These are phyloP conservation scores for Aciculosporium take DNA, from an alignment of 2,329 filamentous ascomycete species.

Conservation along the genomic window DNA sequence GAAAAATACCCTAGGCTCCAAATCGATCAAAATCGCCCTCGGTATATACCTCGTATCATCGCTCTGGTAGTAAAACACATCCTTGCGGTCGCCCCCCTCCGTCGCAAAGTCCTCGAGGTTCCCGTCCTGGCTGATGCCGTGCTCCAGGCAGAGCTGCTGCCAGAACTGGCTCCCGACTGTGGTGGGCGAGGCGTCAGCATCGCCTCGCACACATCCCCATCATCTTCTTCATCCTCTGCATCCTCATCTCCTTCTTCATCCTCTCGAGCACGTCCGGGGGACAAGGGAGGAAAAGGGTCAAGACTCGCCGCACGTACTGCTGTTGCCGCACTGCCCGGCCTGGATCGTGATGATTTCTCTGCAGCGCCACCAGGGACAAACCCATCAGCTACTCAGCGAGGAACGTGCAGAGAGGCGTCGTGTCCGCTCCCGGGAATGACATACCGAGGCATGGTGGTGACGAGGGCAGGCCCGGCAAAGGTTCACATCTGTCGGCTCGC, in stretches of 20 bases:
- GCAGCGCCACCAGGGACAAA: constrained; percentile 2
- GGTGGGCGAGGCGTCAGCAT: constrained; percentile 1
- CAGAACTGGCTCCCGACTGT: constrained; percentile 93
- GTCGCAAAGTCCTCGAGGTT: constrained; percentile 97
- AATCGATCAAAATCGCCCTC: constrained; percentile 83
- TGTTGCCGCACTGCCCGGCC: constrained; percentile 98
- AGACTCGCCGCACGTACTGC: constrained; percentile 77
- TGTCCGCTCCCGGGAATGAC: background rate
- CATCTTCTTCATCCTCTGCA: background rate
- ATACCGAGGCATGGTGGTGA: constrained; percentile 15
- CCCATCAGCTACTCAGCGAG: too few species aligned
- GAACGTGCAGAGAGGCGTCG: background rate
- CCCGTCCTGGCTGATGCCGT: constrained; percentile 93
- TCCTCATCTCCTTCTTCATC: too few species aligned
- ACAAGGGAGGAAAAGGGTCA: too few species aligned
- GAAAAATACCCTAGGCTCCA: constrained; percentile 64
- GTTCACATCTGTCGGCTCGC: too few species aligned
- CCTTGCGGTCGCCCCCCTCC: constrained; percentile 92
- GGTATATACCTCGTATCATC: constrained; percentile 98
- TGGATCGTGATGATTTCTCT: constrained; percentile 99
- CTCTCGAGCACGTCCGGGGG: too few species aligned
- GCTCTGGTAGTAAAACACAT: constrained; percentile 99
- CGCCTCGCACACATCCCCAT: too few species aligned
- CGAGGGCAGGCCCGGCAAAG: too few species aligned
- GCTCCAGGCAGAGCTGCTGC: constrained; percentile 96